Percentiles rank a stretch among this genome's conserved stretches.
These are phyloP conservation scores for Mycena rosella DNA, from an alignment of 768 basidiomycete species.

Conservation along the genomic window DNA sequence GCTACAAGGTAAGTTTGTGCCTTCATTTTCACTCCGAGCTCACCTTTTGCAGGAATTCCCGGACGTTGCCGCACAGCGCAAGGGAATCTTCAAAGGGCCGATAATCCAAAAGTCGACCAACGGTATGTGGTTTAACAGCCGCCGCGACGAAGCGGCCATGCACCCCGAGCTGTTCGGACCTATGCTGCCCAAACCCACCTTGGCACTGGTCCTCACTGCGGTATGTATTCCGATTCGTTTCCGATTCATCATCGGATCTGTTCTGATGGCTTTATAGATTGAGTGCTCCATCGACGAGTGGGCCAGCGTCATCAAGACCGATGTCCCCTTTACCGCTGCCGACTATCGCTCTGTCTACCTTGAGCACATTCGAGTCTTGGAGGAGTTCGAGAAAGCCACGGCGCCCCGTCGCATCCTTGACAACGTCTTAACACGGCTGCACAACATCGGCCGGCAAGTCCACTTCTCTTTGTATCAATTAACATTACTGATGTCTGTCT, in stretches of 20 bases:
- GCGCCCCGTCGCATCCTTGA: background rate
- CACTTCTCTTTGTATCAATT: background rate
- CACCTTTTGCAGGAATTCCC: background rate
- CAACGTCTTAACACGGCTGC: constrained; percentile 17
- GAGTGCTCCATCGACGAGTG: constrained; percentile 13
- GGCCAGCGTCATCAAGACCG: constrained; percentile 11
- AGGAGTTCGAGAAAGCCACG: constrained; percentile 9
- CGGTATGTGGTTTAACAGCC: constrained; percentile 43
- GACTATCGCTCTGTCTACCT: constrained; percentile 36
- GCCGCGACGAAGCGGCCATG: constrained; percentile 41
- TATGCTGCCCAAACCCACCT: constrained; percentile 17
- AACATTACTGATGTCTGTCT: background rate
- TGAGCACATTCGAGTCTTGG: constrained; percentile 31
- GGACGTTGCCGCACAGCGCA: background rate
- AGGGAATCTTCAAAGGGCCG: constrained; percentile 37
- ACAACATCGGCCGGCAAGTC: constrained; percentile 27
- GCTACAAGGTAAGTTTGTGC: constrained; percentile 37
- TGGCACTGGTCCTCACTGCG: constrained; percentile 40
- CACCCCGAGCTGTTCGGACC: constrained; percentile 41
- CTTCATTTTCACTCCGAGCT: background rate
- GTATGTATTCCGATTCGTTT: constrained; percentile 18
- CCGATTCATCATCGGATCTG: constrained; percentile 24
- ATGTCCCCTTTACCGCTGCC: constrained; percentile 31
- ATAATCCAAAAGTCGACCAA: constrained; percentile 43
- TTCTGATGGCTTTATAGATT: background rate